phyloP scores from a whole-genome alignment of 2,329 filamentous ascomycete species.

The Ophiocordyceps sinensis region DNA sequence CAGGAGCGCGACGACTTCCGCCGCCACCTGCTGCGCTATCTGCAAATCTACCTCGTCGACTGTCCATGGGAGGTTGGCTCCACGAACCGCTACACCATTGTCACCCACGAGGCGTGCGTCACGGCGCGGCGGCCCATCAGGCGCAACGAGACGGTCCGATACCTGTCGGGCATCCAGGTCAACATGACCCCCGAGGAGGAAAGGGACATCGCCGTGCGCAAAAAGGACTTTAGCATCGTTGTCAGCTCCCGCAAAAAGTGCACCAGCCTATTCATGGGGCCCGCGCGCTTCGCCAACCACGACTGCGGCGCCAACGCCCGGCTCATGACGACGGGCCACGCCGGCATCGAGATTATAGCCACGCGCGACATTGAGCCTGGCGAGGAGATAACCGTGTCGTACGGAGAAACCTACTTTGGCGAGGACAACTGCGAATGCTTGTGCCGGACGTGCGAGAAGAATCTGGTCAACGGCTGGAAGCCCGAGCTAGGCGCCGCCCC shows the following conservation, averaged over 20 bases:
- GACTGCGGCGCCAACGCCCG: conserved; percentile 88
- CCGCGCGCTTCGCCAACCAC: conserved; percentile 92
- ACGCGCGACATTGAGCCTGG: conserved; percentile 68
- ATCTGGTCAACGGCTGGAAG: conserved; percentile 70
- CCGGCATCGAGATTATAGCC: conserved; percentile 84
- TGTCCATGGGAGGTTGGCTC: conserved; percentile 85
- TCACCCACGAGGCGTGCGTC: conserved; percentile 75
- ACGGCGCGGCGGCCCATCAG: conserved; percentile 67
- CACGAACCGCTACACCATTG: conserved; percentile 91
- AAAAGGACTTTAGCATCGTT: conserved; percentile 94
- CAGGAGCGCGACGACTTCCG: conserved; percentile 79
- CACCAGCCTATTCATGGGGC: conserved; percentile 84
- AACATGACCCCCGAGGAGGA: conserved; percentile 88
- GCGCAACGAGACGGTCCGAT: conserved; percentile 77
- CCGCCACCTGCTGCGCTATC: conserved; percentile 75
- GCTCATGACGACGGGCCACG: conserved; percentile 67
- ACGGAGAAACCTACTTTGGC: conserved; percentile 93
- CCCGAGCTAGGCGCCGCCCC: conserved; percentile 30
- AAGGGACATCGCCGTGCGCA: conserved; percentile 58
- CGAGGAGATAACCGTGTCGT: conserved; percentile 93
- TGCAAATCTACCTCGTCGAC: conserved; percentile 83
- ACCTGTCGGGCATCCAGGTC: conserved; percentile 82
- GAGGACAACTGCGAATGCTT: conserved; percentile 90
- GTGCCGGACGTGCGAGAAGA: conserved; percentile 72
- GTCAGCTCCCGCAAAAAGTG: conserved; percentile 85